Conservation (phyloP, 306 rosid species). For the Lagenaria siceraria region DNA sequence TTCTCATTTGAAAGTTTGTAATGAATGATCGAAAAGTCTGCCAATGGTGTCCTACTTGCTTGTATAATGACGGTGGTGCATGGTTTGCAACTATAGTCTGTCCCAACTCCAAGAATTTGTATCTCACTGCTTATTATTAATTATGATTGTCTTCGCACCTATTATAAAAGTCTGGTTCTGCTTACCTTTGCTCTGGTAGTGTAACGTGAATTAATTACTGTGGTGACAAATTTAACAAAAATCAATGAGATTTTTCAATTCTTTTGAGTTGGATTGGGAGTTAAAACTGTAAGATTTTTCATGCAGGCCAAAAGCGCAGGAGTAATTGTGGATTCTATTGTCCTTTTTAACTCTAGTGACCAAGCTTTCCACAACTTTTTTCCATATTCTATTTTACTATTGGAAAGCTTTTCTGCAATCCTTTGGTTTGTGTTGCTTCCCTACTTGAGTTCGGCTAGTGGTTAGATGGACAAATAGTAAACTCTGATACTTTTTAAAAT, state of each 20-base stretch:
- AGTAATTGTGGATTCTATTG: neutral
- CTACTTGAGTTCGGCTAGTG: neutral
- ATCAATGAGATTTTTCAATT: neutral
- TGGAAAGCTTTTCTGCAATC: neutral
- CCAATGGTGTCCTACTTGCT: neutral
- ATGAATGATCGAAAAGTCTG: neutral
- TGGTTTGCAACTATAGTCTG: neutral
- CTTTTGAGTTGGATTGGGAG: neutral
- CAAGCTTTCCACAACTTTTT: neutral
- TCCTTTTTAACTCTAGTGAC: neutral
- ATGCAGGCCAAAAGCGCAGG: neutral
- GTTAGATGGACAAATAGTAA: neutral
- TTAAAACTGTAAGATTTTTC: neutral
- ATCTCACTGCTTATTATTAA: neutral
- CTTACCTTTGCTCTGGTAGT: neutral
- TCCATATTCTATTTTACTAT: neutral
- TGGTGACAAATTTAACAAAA: no score
- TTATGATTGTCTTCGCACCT: neutral
- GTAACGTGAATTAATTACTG: neutral
- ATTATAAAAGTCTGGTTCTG: neutral
- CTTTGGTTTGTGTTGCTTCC: neutral
- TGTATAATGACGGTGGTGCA: neutral
- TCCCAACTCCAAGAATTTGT: neutral
- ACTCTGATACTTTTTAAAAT: neutral
- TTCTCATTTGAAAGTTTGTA: neutral